These are phyloP conservation scores for Phytopythium aichiense DNA, from an alignment of 352 stramenopile species.

Conservation along the genomic window DNA sequence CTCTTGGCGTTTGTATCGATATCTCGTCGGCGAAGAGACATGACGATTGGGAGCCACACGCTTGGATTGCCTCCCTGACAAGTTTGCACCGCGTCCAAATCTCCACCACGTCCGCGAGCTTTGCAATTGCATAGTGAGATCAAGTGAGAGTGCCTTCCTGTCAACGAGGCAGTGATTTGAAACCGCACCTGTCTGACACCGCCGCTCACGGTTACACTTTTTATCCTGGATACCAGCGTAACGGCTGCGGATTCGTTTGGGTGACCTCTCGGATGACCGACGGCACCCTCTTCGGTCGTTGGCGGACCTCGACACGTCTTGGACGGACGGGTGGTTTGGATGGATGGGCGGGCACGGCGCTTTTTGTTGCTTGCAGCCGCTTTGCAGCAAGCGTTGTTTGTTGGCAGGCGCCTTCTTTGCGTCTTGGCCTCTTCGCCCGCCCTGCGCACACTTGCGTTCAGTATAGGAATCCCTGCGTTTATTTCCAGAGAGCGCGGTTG, in stretches of 20 bases:
- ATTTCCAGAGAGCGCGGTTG: slow-evolving; percentile 16
- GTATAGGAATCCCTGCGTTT: background rate
- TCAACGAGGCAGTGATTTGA: background rate
- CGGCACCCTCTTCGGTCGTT: background rate
- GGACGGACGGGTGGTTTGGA: background rate
- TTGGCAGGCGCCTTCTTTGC: background rate
- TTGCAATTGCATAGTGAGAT: background rate
- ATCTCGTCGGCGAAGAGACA: background rate
- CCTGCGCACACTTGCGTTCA: background rate
- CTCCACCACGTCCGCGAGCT: background rate
- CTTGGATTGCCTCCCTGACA: background rate
- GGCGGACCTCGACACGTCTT: background rate
- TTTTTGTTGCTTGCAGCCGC: background rate
- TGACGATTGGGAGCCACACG: slow-evolving; percentile 2
- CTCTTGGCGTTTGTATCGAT: background rate
- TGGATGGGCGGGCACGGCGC: background rate
- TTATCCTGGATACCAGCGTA: background rate
- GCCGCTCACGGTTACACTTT: background rate
- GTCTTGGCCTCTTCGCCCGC: background rate
- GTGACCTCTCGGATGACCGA: background rate
- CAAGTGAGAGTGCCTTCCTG: background rate
- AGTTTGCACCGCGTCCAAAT: background rate
- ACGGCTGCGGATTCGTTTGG: background rate
- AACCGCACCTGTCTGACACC: background rate
- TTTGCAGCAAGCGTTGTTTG: background rate